These are phyloP conservation scores for Phytophthora sp. DNA, from an alignment of 352 stramenopile species.

Conservation along the genomic window DNA sequence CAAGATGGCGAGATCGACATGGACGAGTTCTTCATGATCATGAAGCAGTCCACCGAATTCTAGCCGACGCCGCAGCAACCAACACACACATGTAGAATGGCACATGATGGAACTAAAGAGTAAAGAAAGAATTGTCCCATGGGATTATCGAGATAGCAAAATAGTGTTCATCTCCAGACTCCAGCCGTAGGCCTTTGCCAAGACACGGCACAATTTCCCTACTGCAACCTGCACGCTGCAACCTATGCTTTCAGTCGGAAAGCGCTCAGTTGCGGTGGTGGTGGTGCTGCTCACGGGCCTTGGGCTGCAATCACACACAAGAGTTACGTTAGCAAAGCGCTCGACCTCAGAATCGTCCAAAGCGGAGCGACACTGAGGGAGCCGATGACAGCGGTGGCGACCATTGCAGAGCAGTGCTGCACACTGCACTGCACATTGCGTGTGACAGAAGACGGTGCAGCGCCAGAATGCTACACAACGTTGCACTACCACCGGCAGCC, in stretches of 20 bases:
- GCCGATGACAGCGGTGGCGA: conserved; percentile 42
- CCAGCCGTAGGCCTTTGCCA: conserved; percentile 6
- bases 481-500: conserved; percentile 17
- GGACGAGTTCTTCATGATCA: conserved; percentile 92
- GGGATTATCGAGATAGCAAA: conserved; percentile 43
- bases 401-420: conserved; percentile 1
- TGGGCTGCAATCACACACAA: conserved; percentile 45
- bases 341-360: conserved; percentile 48
- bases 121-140: conserved; percentile 39
- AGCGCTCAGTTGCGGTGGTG: conserved; percentile 81
- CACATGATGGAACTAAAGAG: neutral
- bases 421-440: neutral
- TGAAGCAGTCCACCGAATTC: conserved; percentile 87
- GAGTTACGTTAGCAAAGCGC: conserved; percentile 18
- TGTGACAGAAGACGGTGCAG: conserved; percentile 2
- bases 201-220: conserved; percentile 15
- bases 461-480: neutral
- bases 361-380: conserved; percentile 43
- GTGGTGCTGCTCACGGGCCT: conserved; percentile 73
- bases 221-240: conserved; percentile 20
- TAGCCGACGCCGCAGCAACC: conserved; percentile 15
- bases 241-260: conserved; percentile 20
- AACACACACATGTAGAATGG: neutral
- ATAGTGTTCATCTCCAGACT: conserved; percentile 5
- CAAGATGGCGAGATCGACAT: conserved; percentile 92